phyloP scores from a whole-genome alignment of 805 yeast genomes.

The Clavispora phyllophila region DNA sequence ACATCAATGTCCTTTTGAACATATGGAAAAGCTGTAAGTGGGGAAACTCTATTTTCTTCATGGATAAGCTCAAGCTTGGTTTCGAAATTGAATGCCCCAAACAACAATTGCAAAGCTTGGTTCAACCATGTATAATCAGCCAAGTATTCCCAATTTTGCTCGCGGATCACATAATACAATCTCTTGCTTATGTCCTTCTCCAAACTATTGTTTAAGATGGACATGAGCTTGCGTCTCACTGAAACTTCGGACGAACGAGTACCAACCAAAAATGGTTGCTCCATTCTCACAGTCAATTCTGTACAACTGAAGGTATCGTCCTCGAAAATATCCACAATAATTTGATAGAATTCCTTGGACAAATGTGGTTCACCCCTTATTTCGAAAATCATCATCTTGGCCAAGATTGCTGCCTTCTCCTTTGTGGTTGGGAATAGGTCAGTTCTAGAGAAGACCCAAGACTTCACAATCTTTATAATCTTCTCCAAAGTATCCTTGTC shows the following conservation, averaged over 20 bases:
- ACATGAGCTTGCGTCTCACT: conserved; percentile 73
- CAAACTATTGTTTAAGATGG: conserved; percentile 69
- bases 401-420: conserved; percentile 89
- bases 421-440: conserved; percentile 91
- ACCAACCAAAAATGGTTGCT: conserved; percentile 93
- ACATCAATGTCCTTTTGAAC: conserved; percentile 13
- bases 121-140: conserved; percentile 94
- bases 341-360: conserved; percentile 75
- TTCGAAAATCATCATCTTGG: conserved; percentile 92
- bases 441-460: conserved; percentile 82
- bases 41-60: conserved; percentile 49
- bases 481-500: conserved; percentile 71
- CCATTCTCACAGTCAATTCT: conserved; percentile 91
- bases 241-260: conserved; percentile 75
- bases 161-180: conserved; percentile 80
- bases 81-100: conserved; percentile 64
- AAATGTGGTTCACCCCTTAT: conserved; percentile 76
- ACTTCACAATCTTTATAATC: conserved; percentile 71
- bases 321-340: conserved; percentile 82
- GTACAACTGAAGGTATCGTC: conserved; percentile 72
- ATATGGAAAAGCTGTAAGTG: conserved; percentile 41
- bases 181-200: conserved; percentile 76
- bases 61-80: conserved; percentile 41
- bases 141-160: conserved; percentile 94
- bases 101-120: conserved; percentile 83